phyloP scores from a whole-genome alignment of 345 rosid genomes.

The Euphorbia pulcherrima region DNA sequence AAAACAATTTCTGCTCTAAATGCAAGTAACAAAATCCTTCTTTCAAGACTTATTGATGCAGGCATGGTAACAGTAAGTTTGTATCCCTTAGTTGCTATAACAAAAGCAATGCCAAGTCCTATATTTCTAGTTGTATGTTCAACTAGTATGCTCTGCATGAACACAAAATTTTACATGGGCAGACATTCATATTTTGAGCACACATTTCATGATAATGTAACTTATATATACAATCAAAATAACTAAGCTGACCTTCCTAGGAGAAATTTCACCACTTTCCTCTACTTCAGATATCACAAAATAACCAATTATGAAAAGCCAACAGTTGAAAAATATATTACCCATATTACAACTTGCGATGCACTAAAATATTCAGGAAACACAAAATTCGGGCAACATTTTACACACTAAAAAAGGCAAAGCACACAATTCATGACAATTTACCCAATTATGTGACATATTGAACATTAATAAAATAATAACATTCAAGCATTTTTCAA shows the following conservation, averaged over 20 bases:
- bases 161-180: neutral
- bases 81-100: conserved; percentile 80
- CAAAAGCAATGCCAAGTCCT: conserved; percentile 86
- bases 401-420: neutral
- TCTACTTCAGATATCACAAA: conserved; percentile 86
- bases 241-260: conserved; percentile 54
- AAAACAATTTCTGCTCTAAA: conserved; percentile 81
- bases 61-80: conserved; percentile 87
- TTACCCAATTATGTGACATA: neutral
- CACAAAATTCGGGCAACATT: neutral
- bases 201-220: neutral
- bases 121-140: conserved; percentile 91
- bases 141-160: conserved; percentile 59
- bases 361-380: neutral
- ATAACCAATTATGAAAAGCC: conserved; percentile 60
- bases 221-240: conserved; percentile 1
- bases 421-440: neutral
- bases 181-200: neutral
- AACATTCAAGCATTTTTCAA: neutral
- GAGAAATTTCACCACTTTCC: conserved; percentile 68
- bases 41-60: conserved; percentile 75
- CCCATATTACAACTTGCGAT: neutral
- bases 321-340: conserved; percentile 12
- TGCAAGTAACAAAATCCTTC: conserved; percentile 78
- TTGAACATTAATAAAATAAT: neutral